phyloP scores from a whole-genome alignment of 1,284 basidiomycete species.

The Veloporphyrellus conicus region DNA sequence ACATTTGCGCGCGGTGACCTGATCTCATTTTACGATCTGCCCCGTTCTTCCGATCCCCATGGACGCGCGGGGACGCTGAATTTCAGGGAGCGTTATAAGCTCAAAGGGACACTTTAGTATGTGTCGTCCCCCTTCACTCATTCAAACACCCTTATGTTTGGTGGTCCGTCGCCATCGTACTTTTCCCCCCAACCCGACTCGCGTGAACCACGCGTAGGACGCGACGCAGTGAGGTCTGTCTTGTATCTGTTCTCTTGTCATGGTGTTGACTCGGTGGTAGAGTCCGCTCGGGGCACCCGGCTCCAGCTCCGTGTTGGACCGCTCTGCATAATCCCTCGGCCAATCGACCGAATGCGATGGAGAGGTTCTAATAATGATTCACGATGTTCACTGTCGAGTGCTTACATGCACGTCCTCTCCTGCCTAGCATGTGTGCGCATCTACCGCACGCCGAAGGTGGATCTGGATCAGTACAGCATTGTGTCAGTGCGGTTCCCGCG shows the following conservation, averaged over 20 bases:
- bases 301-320: slow-evolving; percentile 6
- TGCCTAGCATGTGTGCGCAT: slow-evolving; percentile 4
- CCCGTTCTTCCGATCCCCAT: too few species aligned
- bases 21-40: too few species aligned
- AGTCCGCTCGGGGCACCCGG: neutral
- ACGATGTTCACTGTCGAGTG: neutral
- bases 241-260: neutral
- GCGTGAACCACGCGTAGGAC: neutral
- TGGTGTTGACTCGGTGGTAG: slow-evolving; percentile 7
- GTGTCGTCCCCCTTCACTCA: neutral
- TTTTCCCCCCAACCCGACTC: slow-evolving; percentile 1
- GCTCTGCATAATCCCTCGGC: neutral
- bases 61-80: neutral
- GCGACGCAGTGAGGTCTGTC: slow-evolving; percentile 11
- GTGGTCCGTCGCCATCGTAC: neutral
- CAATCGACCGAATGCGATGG: neutral
- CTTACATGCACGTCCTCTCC: slow-evolving; percentile 4
- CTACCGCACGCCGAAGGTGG: neutral
- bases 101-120: neutral
- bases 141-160: slow-evolving; percentile 7
- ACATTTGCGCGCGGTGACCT: too few species aligned
- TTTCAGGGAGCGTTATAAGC: slow-evolving; percentile 11
- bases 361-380: slow-evolving; percentile 7
- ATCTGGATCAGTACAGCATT: neutral
- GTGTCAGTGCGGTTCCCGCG: neutral